Evolutionary conservation across 169 alveolate species (phyloP).

Genomic region (Plasmodium vivax): DNA sequence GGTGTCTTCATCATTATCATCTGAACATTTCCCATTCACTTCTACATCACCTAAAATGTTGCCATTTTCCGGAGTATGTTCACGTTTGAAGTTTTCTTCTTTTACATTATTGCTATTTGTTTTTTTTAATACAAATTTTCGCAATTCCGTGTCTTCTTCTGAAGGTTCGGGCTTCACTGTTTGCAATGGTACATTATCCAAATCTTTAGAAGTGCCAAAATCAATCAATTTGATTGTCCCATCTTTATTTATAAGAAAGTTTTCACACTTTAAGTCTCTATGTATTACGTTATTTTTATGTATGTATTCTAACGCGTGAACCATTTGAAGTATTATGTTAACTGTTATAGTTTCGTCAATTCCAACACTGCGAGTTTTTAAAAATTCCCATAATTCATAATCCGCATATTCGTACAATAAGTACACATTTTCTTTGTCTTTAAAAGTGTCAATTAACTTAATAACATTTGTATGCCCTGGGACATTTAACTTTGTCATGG

Average conservation of each 20-base stretch:
- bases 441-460: constrained; percentile 84
- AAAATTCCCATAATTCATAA: constrained; percentile 88
- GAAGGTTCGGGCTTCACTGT: background rate
- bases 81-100: constrained; percentile 32
- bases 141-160: background rate
- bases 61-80: background rate
- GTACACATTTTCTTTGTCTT: constrained; percentile 83
- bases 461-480: constrained; percentile 88
- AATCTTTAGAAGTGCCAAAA: constrained; percentile 90
- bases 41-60: constrained; percentile 14
- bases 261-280: constrained; percentile 96
- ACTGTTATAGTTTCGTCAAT: constrained; percentile 79
- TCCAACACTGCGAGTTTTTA: constrained; percentile 81
- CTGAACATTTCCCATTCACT: background rate
- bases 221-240: constrained; percentile 95
- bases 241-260: constrained; percentile 89
- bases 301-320: constrained; percentile 91
- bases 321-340: constrained; percentile 81
- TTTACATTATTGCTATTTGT: constrained; percentile 12
- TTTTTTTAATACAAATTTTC: constrained; percentile 17
- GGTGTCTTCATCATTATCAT: constrained; percentile 2
- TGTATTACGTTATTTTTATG: constrained; percentile 93
- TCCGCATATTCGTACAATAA: constrained; percentile 85
- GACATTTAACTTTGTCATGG: constrained; percentile 78
- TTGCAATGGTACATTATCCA: constrained; percentile 61